Evolutionary conservation across 257 asterid species (phyloP).

Genomic region (Plantago elongata): DNA sequence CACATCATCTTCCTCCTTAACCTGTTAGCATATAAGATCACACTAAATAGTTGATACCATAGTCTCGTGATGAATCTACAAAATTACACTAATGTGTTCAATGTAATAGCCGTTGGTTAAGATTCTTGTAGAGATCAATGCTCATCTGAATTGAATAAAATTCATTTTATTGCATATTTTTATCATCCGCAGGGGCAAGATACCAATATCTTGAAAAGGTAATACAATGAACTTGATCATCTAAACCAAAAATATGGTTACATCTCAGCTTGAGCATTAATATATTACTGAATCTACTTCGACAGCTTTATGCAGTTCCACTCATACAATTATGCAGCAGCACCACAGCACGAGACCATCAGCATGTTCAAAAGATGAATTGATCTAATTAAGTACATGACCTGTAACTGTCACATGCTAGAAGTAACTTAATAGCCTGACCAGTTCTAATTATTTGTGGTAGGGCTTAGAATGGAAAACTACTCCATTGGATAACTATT

Average conservation of each 20-base stretch:
- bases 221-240: not conserved
- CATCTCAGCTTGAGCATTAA: not conserved
- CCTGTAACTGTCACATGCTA: not conserved
- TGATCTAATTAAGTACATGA: not conserved
- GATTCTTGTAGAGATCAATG: no score
- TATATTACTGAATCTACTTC: not conserved
- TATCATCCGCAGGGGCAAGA: not conserved
- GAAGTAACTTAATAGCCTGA: not conserved
- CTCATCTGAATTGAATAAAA: no score
- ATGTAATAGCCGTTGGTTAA: not conserved
- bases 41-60: not conserved
- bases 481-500: not conserved
- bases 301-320: not conserved
- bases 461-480: not conserved
- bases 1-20: constrained; percentile 93
- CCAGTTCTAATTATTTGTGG: not conserved
- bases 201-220: not conserved
- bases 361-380: no score
- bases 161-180: no score
- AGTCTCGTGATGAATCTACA: not conserved
- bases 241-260: not conserved
- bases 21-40: constrained; percentile 41
- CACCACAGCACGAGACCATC: no score
- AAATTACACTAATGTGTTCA: not conserved
- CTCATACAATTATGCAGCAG: no score